Evolutionary conservation across 1,284 basidiomycete genomes (phyloP).

Genomic region (Pascua guehoae): DNA sequence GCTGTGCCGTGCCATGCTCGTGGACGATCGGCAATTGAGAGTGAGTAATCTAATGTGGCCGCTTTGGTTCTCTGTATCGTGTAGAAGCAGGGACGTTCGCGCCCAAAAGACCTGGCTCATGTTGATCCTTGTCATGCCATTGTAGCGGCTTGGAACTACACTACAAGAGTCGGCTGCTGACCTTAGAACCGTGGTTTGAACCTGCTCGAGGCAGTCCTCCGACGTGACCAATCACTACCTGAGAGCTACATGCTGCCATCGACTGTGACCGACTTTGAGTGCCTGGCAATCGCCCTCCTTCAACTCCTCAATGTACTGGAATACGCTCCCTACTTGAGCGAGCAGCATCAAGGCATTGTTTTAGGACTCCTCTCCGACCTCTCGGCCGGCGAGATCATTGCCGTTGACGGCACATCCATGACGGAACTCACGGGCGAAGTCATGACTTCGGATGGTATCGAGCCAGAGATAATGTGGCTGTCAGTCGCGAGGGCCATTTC

Average conservation of each 20-base stretch:
- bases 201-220: slow-evolving; percentile 32
- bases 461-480: slow-evolving; percentile 40
- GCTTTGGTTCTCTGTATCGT: too few relatives aligned
- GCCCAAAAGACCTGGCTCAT: not conserved
- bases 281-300: slow-evolving; percentile 28
- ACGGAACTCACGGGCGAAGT: slow-evolving; percentile 18
- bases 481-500: slow-evolving; percentile 23
- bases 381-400: slow-evolving; percentile 27
- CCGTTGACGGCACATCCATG: slow-evolving; percentile 22
- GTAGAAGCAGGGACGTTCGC: not conserved
- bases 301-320: slow-evolving; percentile 31
- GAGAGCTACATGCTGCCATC: slow-evolving; percentile 21
- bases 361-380: slow-evolving; percentile 25
- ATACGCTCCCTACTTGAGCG: slow-evolving; percentile 14
- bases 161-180: too few relatives aligned
- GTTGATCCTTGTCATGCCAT: not conserved
- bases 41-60: not conserved
- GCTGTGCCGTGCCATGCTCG: slow-evolving; percentile 35
- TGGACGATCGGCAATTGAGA: slow-evolving; percentile 32
- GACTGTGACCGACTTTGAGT: slow-evolving; percentile 27
- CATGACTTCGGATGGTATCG: slow-evolving; percentile 20
- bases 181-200: slow-evolving; percentile 27
- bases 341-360: slow-evolving; percentile 25
- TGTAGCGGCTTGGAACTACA: too few relatives aligned
- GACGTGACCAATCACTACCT: slow-evolving; percentile 29